These are phyloP conservation scores for Aspergillus olivimuriae DNA, from an alignment of 495 filamentous ascomycete genomes.

Conservation along the genomic window DNA sequence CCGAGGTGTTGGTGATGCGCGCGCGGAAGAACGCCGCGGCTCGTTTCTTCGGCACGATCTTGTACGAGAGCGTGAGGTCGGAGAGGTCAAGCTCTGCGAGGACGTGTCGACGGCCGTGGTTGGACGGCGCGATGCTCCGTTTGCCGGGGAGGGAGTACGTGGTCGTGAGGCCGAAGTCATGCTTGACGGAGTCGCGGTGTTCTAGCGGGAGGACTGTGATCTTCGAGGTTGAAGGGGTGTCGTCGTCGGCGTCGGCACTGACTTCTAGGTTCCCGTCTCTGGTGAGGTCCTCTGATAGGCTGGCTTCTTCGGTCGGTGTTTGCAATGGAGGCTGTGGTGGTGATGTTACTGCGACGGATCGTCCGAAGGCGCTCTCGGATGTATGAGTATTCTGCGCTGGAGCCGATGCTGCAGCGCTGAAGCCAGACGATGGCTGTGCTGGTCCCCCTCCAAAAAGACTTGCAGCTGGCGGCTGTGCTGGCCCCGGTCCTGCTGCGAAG, in stretches of 20 bases:
- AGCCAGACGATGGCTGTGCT: no score
- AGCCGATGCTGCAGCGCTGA: no score
- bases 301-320: no score
- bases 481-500: not conserved
- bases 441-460: no score
- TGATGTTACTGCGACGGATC: no score
- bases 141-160: conserved; percentile 55
- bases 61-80: conserved; percentile 35
- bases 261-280: not conserved
- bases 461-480: not conserved
- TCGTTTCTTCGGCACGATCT: conserved; percentile 61
- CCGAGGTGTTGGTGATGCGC: conserved; percentile 51
- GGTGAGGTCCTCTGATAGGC: no score
- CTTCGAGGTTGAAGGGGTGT: no score
- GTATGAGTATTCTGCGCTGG: no score
- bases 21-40: conserved; percentile 61
- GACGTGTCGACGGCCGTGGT: conserved; percentile 33
- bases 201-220: conserved; percentile 9
- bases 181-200: conserved; percentile 27
- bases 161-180: conserved; percentile 50
- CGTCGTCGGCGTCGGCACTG: not conserved
- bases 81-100: conserved; percentile 36
- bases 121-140: conserved; percentile 40
- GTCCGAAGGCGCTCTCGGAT: no score
- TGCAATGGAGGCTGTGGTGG: no score